Percentiles rank a stretch among this genome's conserved stretches.
These are phyloP conservation scores for Panicum miliaceum DNA, from an alignment of 176 grass and related monocot genomes.

Conservation along the genomic window DNA sequence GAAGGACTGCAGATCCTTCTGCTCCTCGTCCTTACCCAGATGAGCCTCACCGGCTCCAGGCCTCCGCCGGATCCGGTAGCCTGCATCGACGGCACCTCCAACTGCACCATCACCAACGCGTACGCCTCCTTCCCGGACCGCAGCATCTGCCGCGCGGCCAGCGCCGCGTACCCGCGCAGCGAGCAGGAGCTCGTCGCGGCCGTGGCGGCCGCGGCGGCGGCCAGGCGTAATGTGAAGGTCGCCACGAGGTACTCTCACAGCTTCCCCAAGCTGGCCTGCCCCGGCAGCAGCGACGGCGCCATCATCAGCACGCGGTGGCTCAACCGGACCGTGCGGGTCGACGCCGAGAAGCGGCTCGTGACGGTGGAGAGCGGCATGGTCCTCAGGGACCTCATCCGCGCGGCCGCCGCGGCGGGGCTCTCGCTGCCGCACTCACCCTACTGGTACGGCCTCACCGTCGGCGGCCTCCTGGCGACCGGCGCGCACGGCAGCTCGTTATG, in stretches of 20 bases:
- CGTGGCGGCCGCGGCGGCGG: conserved; percentile 16
- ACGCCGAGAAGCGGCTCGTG: neutral
- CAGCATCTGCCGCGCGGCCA: neutral
- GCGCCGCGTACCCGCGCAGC: neutral
- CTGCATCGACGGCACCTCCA: neutral
- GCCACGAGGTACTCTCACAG: neutral
- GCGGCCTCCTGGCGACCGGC: conserved; percentile 48
- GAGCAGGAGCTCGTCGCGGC: conserved; percentile 40
- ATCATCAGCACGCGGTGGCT: neutral
- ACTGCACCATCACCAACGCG: neutral
- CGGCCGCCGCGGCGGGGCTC: conserved; percentile 36
- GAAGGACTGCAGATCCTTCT: too few relatives aligned
- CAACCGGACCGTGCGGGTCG: neutral
- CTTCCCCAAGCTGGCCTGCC: neutral
- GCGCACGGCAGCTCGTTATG: conserved; percentile 56
- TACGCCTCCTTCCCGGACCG: conserved; percentile 7
- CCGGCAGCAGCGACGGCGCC: neutral
- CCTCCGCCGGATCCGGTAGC: neutral
- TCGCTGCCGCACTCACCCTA: conserved; percentile 52
- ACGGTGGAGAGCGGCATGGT: neutral
- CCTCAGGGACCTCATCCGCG: conserved; percentile 24
- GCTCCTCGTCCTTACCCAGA: too few relatives aligned
- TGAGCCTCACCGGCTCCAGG: neutral
- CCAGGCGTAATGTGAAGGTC: neutral
- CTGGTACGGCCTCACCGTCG: conserved; percentile 53